Base-by-base conservation (phyloP, 1,139 yeast genomes). In the Sugiyamaella grinbergsii region DNA sequence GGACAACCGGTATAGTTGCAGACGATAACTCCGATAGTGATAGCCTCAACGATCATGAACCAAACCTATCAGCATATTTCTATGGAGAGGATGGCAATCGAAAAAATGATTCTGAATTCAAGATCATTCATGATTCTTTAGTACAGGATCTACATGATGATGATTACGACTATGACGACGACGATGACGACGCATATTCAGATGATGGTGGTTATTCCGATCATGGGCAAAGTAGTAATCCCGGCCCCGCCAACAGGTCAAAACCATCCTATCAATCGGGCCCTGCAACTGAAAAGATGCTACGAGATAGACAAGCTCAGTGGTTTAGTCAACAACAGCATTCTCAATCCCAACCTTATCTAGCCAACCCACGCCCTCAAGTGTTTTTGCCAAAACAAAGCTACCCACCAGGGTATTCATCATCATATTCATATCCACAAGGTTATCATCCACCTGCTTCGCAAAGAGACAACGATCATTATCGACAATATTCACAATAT, bases 61-160 rank as follows among this genome's bases (percentile, higher is more conserved):
- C 36, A 5, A 39, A 33, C 15, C 23, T 18, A 16, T 51, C 40
- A 19, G 49, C 56, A 23, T 51, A 52, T 26, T 57, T 28, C 32
- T 39, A 56, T 31, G 59, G 51, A 11, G 58, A 49, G 13, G 63
- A 60, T 24, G 61, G 60, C 10, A 47, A 49, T 38, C 36, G 55
- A 40, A 57, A 55, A 29, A 51, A 57, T 34, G 65, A 62, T 45
- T 59, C 64, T 4, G 58, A 58, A 34, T 54, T 61, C 23, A 52
- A 54, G 33, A 49, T 61, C 40, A 60, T 59, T 40, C 64, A 61
- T 44, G 64, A 61, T 50, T 50, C 60, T 11, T 46, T 59, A 22
- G 57, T 56, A 22, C 56, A 56, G 15, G 56, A 47, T 22, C 43
- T 28, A 11, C 31, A 36, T 15, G 47, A 52, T 36, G 51, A 42